Evolutionary conservation across 306 rosid genomes (phyloP).

Genomic region (Cercis canadensis): DNA sequence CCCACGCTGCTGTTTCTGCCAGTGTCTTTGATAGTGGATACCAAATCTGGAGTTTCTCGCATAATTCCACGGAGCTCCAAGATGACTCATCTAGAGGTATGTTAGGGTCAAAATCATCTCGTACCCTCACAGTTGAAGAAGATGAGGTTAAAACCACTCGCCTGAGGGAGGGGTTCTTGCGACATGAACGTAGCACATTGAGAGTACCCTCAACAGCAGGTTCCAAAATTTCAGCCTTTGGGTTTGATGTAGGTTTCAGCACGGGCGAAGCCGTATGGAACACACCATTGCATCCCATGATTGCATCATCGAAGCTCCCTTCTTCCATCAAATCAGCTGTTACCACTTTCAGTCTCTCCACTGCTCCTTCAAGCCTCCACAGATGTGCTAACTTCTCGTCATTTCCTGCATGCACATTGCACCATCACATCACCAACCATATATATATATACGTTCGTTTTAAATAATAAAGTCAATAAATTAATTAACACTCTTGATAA

Average conservation of each 20-base stretch:
- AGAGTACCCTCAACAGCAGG: conserved; percentile 79
- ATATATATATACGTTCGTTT: no score
- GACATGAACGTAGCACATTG: conserved; percentile 78
- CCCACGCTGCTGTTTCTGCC: conserved; percentile 90
- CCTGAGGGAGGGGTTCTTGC: conserved; percentile 57
- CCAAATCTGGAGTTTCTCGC: conserved; percentile 76
- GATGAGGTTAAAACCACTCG: conserved; percentile 89
- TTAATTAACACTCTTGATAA: no score
- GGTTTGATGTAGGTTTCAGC: conserved; percentile 58
- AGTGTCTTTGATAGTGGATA: conserved; percentile 73
- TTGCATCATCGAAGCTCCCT: conserved; percentile 79
- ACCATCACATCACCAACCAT: background rate
- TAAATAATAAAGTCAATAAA: background rate
- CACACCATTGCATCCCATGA: conserved; percentile 81
- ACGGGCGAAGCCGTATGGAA: conserved; percentile 96
- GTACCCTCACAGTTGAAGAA: conserved; percentile 71
- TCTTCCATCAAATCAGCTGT: conserved; percentile 78
- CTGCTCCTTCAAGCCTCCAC: conserved; percentile 85
- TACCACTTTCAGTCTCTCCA: conserved; percentile 69
- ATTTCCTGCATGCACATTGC: conserved; percentile 50
- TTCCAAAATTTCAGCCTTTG: conserved; percentile 74
- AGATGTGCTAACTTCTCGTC: conserved; percentile 67
- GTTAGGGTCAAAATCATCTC: conserved; percentile 63
- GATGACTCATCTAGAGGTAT: conserved; percentile 71
- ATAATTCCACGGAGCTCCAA: conserved; percentile 73